Evolutionary conservation across 208 protist species (phyloP), one percentile per base, ranked within the genome.

Genomic region (Wallacemonas sp.): DNA sequence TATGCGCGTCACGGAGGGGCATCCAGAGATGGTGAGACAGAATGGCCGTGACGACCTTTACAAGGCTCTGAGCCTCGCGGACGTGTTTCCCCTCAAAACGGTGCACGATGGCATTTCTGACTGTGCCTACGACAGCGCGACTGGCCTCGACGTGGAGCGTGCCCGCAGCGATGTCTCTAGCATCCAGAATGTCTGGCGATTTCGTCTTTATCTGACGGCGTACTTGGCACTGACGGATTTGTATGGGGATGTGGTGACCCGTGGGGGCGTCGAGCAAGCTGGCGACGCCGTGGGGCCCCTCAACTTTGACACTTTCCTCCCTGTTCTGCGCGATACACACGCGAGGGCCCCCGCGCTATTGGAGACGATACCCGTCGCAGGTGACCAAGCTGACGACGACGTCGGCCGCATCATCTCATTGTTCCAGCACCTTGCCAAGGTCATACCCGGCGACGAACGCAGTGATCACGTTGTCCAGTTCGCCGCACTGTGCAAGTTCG

Each of bases 161-260:
- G 38, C 30, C 15, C 38, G 39, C 34, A 34, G 55, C 39, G 55
- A 62, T 26, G 55, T 21, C 21, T 37, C 55, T 21, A 34, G 37
- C 38, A 64, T 79, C 10, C 26, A 59, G 9, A 66, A 66, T 12
- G 22, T 54, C 1, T 42, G 24, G 22, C 29, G 57, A 19, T 50
- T 79, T 36, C 71, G 73, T 15, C 42, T 71, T 15, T 79, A 71
- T 45, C 42, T 75, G 27, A 65, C 66, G 21, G 37, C 53, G 30
- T 79, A 79, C 33, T 32, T 75, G 13, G 63, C 58, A n/a, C 41
- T 75, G 60, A 68, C 59, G 27, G 73, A 75, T 24, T 48, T 79
- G 17, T 79, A 79, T 60, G 39, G 58, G n/a, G 68, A 79, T 21
- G 64, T 71, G 4, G 34, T 78, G 13, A 26, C 45, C n/a, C 60